Conservation (phyloP, 2,329 filamentous ascomycete species). For the Onygenales sp. region DNA sequence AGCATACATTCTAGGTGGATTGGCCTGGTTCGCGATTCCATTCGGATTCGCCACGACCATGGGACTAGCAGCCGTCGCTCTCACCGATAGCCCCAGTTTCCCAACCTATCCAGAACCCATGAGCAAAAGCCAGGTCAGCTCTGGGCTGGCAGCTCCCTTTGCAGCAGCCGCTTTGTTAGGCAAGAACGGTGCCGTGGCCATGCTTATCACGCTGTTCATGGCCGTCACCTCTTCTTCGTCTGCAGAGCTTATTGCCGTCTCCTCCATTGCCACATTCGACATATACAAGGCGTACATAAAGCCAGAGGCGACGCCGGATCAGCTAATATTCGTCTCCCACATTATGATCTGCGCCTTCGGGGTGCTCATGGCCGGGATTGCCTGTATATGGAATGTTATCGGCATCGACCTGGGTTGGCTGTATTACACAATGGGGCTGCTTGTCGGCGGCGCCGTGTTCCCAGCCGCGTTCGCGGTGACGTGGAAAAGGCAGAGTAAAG, state of each 20-base stretch:
- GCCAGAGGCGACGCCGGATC: constrained; percentile 61
- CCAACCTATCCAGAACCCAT: constrained; percentile 52
- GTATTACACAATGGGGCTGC: constrained; percentile 83
- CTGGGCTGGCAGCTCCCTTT: constrained; percentile 75
- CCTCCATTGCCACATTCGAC: constrained; percentile 81
- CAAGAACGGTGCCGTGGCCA: constrained; percentile 67
- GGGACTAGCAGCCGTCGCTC: constrained; percentile 69
- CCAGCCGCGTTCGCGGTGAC: constrained; percentile 71
- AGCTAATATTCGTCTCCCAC: constrained; percentile 73
- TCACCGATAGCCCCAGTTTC: constrained; percentile 46
- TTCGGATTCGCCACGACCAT: constrained; percentile 85
- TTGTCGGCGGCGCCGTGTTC: constrained; percentile 77
- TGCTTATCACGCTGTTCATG: constrained; percentile 77
- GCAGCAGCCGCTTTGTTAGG: constrained; percentile 77
- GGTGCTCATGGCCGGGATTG: constrained; percentile 66
- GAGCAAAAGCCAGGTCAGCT: constrained; percentile 62
- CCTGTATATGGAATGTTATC: constrained; percentile 62
- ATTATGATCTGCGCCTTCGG: constrained; percentile 63
- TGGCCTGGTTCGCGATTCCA: constrained; percentile 87
- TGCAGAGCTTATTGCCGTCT: constrained; percentile 77
- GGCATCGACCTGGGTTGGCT: constrained; percentile 82
- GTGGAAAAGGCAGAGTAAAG: constrained; percentile 71
- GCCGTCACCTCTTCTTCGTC: constrained; percentile 79
- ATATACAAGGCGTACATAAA: constrained; percentile 83
- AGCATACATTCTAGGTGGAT: constrained; percentile 77